Evolutionary conservation across 257 asterid species (phyloP).

Genomic region (Solanum rostratum): DNA sequence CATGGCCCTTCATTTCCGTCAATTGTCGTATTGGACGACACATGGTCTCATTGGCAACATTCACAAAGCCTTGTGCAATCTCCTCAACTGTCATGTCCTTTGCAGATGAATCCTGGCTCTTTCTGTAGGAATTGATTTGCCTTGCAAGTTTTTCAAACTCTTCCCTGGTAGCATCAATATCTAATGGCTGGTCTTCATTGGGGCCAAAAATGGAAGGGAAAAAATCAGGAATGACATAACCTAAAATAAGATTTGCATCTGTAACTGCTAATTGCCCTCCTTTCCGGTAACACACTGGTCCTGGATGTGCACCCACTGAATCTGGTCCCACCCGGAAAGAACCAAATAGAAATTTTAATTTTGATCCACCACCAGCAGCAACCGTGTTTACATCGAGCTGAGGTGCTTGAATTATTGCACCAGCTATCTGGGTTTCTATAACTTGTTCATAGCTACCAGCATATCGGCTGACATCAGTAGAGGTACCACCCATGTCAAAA

Average conservation of each 20-base stretch:
- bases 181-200: constrained; percentile 73
- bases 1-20: constrained; percentile 99
- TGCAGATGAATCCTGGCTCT: constrained; percentile 51
- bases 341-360: constrained; percentile 81
- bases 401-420: constrained; percentile 94
- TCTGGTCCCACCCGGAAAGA: constrained; percentile 97
- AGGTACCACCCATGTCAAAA: constrained; percentile 98
- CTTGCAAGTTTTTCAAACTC: constrained; percentile 74
- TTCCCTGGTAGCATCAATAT: constrained; percentile 47
- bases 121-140: constrained; percentile 61
- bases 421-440: constrained; percentile 85
- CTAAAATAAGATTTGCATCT: constrained; percentile 87
- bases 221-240: constrained; percentile 72
- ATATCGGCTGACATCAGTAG: constrained; percentile 93
- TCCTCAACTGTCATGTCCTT: constrained; percentile 90
- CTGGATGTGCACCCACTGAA: constrained; percentile 97
- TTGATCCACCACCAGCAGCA: constrained; percentile 99
- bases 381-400: constrained; percentile 96
- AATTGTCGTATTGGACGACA: constrained; percentile 90
- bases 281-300: constrained; percentile 92
- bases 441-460: constrained; percentile 92
- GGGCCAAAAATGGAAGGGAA: constrained; percentile 96
- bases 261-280: constrained; percentile 92
- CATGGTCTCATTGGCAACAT: constrained; percentile 96
- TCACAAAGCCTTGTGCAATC: constrained; percentile 79